phyloP scores from a whole-genome alignment of 75 land plant genomes.

The Selaginella tamariscina region DNA sequence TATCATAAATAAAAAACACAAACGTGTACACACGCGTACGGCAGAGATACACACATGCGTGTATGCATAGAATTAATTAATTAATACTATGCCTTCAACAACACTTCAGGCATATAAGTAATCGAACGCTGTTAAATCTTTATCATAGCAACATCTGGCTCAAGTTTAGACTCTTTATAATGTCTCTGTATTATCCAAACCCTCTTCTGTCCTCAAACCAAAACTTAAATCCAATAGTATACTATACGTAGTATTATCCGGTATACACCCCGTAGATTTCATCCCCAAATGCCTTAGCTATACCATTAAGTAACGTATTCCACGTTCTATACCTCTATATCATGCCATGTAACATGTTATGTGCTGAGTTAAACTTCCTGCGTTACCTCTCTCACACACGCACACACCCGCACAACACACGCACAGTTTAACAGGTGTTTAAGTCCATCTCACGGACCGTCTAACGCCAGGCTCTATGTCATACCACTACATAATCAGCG shows the following conservation, averaged over 20 bases:
- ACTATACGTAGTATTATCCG: background rate
- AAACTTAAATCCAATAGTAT: background rate
- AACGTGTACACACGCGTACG: too few species aligned
- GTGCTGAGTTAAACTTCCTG: background rate
- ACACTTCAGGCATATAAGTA: background rate
- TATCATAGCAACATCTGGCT: background rate
- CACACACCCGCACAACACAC: too few species aligned
- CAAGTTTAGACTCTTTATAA: background rate
- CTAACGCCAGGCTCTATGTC: background rate
- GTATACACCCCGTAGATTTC: background rate
- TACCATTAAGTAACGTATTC: background rate
- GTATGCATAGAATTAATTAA: too few species aligned
- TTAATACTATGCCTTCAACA: background rate
- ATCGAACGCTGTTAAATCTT: background rate
- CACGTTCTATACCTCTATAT: background rate
- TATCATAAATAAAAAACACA: too few species aligned
- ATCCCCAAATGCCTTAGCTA: background rate
- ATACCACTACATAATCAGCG: background rate
- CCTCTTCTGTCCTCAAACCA: background rate
- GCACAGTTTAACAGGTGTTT: too few species aligned
- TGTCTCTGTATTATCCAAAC: background rate
- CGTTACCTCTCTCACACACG: too few species aligned
- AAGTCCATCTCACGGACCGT: background rate
- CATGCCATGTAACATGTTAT: background rate
- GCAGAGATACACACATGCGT: too few species aligned